Evolutionary conservation across 148 eudicot genomes (phyloP).

Genomic region (Rhododendron simsii): DNA sequence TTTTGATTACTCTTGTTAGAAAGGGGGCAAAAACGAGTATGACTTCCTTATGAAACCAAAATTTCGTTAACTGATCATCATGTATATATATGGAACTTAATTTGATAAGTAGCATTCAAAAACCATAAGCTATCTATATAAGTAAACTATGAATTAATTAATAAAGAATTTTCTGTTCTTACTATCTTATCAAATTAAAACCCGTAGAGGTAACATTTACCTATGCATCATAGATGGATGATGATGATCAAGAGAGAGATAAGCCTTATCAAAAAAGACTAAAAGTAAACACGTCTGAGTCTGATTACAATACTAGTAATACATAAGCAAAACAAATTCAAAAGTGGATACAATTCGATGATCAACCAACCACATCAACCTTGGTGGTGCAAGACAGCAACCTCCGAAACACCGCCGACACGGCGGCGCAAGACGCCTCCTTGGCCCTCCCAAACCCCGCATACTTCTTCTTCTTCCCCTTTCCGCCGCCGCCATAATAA

Average conservation of each 20-base stretch:
- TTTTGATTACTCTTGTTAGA: neutral
- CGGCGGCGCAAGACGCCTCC: slow-evolving; percentile 24
- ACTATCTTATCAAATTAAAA: neutral
- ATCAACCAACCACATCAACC: slow-evolving; percentile 32
- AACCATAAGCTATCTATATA: neutral
- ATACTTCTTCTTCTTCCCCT: slow-evolving; percentile 1
- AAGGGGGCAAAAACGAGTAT: too few species aligned
- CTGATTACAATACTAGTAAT: neutral
- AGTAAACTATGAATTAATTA: neutral
- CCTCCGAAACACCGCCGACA: slow-evolving; percentile 28
- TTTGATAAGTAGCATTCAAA: neutral
- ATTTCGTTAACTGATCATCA: neutral
- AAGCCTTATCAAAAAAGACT: neutral
- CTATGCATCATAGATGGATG: neutral
- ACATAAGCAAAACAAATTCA: neutral
- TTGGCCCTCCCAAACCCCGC: slow-evolving; percentile 19
- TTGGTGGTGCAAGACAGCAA: slow-evolving; percentile 36
- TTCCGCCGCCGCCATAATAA: neutral
- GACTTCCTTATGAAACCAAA: neutral
- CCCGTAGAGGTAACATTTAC: neutral
- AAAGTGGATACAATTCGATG: too few species aligned
- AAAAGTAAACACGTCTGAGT: neutral
- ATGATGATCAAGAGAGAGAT: neutral
- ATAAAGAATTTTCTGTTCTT: neutral
- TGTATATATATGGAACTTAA: neutral